Conservation (phyloP, 1,139 yeast genomes). For the Kazachstania sp. region DNA sequence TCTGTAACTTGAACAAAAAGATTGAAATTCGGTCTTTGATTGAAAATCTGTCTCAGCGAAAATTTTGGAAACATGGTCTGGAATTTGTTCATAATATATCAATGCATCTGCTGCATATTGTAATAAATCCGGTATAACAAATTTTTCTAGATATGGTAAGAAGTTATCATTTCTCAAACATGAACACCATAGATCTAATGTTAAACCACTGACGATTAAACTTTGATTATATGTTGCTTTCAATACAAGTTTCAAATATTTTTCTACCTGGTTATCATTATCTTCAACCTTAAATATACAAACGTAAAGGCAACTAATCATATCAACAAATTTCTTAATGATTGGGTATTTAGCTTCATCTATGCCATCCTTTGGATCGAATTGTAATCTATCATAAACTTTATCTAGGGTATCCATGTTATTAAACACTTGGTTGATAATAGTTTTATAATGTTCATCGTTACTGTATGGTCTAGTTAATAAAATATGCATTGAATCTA, state of each 20-base stretch:
- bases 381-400: constrained; percentile 53
- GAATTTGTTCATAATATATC: constrained; percentile 62
- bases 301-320: constrained; percentile 81
- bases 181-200: constrained; percentile 92
- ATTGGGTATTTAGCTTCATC: constrained; percentile 75
- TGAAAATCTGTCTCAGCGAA: constrained; percentile 82
- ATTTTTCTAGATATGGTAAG: constrained; percentile 33
- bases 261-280: constrained; percentile 30
- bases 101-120: constrained; percentile 75
- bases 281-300: constrained; percentile 32
- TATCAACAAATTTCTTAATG: constrained; percentile 82
- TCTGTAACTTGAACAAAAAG: constrained; percentile 72
- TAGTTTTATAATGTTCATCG: constrained; percentile 65
- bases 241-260: constrained; percentile 65
- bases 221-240: constrained; percentile 79
- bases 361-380: constrained; percentile 62
- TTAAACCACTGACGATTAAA: constrained; percentile 80
- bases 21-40: constrained; percentile 68
- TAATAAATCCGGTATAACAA: constrained; percentile 55
- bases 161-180: constrained; percentile 75
- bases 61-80: constrained; percentile 52
- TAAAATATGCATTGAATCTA: constrained; percentile 83
- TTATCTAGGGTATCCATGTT: constrained; percentile 60
- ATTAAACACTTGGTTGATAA: constrained; percentile 72
- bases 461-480: constrained; percentile 73